Base-by-base conservation (phyloP, 2,329 filamentous ascomycete species). In the Calonectria hawksworthii region DNA sequence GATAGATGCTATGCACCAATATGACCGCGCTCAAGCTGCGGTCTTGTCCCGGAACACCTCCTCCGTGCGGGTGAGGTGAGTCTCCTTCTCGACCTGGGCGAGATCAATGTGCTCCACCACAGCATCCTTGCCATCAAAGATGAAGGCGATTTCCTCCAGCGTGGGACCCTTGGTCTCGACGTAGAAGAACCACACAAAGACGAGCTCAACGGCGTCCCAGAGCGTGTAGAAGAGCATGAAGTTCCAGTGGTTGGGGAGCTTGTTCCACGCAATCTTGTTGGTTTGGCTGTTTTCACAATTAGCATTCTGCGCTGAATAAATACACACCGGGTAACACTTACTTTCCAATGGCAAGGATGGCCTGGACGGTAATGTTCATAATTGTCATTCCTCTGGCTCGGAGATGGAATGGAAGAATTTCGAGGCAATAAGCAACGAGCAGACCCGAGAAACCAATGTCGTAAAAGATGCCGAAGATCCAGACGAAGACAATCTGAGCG, bases 91-190 rank as follows among this genome's bases (percentile, higher is more conserved):
- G 54, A 91, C 87, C 81, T 91, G 87, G 34, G 87, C 84, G 56
- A 92, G 83, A 80, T 91, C 88, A 74, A 92, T 86, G 76, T 90
- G 87, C 9, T 87, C 89, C 16, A 75, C 74, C 18, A 91, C 88
- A 41, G 90, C 86, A 26, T 92, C 89, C 34, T 92, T 89, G 50
- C 92, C 93, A 78, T 94, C 93, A 79, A 95, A 94, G 82, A 94
- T 93, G 80, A 90, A 90, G 61, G 93, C 91, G 74, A 82, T 82
- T 73, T 83, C 81, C 82, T 94, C 93, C 0, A 95, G 90, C 2
- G 93, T 94, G 0, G 92, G 92, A 4, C 93, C 93, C 80, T 91
- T 92, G 23, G 93, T 95, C 86, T 95, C 93, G 71, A 93, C 89
- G 82, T 92, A 93, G 83, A 93, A 89, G 86, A 92, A 92, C 84